phyloP scores from a whole-genome alignment of 2,329 filamentous ascomycete genomes.

The Nothopassalora personata region DNA sequence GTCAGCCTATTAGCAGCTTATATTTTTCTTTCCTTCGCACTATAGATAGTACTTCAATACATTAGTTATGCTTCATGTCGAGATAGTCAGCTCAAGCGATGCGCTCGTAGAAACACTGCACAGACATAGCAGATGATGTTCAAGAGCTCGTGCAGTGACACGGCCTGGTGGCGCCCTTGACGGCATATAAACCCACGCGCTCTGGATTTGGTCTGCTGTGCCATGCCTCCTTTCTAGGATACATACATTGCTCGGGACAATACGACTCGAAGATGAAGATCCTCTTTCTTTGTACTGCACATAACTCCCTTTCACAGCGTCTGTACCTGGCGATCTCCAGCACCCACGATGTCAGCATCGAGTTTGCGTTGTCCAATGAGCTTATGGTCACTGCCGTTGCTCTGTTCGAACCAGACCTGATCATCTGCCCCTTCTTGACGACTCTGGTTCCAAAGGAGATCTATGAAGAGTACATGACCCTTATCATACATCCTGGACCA shows the following conservation, averaged over 20 bases:
- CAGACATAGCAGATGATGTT: not conserved
- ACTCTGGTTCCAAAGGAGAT: conserved; percentile 35
- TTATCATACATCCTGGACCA: conserved; percentile 41
- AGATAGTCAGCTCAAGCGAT: not conserved
- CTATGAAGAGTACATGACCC: conserved; percentile 36
- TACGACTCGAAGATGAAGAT: conserved; percentile 32
- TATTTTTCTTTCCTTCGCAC: too few relatives aligned
- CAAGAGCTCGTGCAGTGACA: not conserved
- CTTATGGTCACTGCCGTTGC: conserved; percentile 38
- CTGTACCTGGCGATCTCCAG: conserved; percentile 35
- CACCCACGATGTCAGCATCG: conserved; percentile 37
- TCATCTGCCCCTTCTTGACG: conserved; percentile 43
- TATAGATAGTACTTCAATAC: too few relatives aligned
- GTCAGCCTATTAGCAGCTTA: too few relatives aligned
- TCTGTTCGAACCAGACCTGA: conserved; percentile 36
- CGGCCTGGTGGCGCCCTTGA: not conserved
- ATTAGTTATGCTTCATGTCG: too few relatives aligned
- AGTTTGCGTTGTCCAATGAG: conserved; percentile 34
- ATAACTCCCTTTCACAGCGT: conserved; percentile 42
- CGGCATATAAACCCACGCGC: not conserved
- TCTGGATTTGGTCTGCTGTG: not conserved
- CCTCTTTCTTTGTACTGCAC: conserved; percentile 43
- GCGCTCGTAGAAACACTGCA: not conserved
- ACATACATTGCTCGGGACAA: conserved; percentile 1
- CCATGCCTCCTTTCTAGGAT: not conserved